phyloP scores from a whole-genome alignment of 208 protist species.

The Trypanosoma avium region DNA sequence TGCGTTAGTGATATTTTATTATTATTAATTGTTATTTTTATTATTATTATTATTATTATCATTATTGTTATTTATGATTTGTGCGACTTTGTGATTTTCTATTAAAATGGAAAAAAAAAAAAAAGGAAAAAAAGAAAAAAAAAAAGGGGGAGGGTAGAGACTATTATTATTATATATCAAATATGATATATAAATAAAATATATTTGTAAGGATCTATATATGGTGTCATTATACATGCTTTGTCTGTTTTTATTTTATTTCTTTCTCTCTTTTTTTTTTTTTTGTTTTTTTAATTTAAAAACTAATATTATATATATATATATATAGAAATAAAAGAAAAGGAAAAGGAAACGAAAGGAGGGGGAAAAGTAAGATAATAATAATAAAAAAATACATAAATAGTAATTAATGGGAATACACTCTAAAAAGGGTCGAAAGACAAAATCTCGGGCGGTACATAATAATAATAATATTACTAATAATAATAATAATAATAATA shows the following conservation, averaged over 20 bases:
- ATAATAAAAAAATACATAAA: slow-evolving; percentile 11
- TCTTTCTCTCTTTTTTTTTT: background rate
- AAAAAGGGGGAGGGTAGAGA: no score
- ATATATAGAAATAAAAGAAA: background rate
- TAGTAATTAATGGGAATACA: slow-evolving; percentile 19
- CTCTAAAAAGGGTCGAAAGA: slow-evolving; percentile 13
- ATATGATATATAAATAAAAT: background rate
- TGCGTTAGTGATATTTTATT: background rate
- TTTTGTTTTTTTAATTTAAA: background rate
- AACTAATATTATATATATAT: background rate
- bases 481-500: slow-evolving; percentile 10
- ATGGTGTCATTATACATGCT: no score
- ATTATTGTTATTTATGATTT: no score
- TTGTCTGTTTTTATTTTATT: no score
- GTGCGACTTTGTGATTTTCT: no score
- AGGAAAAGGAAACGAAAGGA: background rate
- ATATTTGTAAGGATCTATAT: background rate
- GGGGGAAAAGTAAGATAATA: slow-evolving; percentile 7
- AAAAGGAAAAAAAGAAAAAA: background rate
- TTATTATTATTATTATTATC: no score
- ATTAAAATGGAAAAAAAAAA: slow-evolving; percentile 5
- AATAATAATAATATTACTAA: slow-evolving; percentile 16
- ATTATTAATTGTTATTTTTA: slow-evolving; percentile 3
- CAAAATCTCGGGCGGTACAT: slow-evolving; percentile 7
- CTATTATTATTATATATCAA: background rate